These are phyloP conservation scores for Eutypella sp. DNA, from an alignment of 2,329 filamentous ascomycete species.

Conservation along the genomic window DNA sequence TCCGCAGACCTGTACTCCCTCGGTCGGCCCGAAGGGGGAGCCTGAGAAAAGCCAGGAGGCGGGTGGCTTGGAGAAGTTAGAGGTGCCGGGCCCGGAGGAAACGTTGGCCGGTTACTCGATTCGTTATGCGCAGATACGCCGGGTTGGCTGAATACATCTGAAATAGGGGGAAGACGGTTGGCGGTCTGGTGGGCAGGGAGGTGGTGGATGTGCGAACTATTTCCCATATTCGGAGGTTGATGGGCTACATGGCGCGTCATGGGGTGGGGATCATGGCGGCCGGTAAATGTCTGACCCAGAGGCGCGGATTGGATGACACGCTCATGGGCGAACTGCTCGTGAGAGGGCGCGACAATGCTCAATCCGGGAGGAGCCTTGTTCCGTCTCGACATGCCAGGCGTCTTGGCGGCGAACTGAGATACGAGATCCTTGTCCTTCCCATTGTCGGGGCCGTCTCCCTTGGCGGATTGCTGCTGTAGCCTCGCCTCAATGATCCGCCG, in stretches of 20 bases:
- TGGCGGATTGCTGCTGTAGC: slow-evolving; percentile 80
- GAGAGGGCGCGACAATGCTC: slow-evolving; percentile 90
- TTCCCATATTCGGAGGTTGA: slow-evolving; percentile 75
- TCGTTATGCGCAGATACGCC: slow-evolving; percentile 61
- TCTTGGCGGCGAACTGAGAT: slow-evolving; percentile 57
- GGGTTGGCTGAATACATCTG: slow-evolving; percentile 82
- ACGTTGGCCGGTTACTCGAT: slow-evolving; percentile 40
- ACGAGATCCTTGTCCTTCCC: slow-evolving; percentile 47
- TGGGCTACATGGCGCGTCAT: slow-evolving; percentile 74
- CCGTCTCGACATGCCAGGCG: slow-evolving; percentile 64
- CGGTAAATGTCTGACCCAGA: slow-evolving; percentile 90
- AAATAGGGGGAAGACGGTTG: slow-evolving; percentile 89
- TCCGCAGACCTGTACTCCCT: slow-evolving; percentile 94
- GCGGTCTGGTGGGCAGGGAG: slow-evolving; percentile 81
- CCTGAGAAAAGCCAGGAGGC: slow-evolving; percentile 42
- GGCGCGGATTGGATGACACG: slow-evolving; percentile 95
- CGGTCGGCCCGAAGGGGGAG: slow-evolving; percentile 56
- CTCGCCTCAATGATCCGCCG: slow-evolving; percentile 90
- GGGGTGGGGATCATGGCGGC: slow-evolving; percentile 73
- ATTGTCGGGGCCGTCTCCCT: slow-evolving; percentile 60
- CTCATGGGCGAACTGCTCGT: slow-evolving; percentile 88
- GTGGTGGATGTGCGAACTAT: slow-evolving; percentile 86
- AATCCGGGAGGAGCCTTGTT: slow-evolving; percentile 83
- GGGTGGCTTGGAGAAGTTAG: slow-evolving; percentile 75
- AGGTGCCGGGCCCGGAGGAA: slow-evolving; percentile 62